Evolutionary conservation across 1,284 basidiomycete genomes (phyloP).

Genomic region (Ustilago lituana): DNA sequence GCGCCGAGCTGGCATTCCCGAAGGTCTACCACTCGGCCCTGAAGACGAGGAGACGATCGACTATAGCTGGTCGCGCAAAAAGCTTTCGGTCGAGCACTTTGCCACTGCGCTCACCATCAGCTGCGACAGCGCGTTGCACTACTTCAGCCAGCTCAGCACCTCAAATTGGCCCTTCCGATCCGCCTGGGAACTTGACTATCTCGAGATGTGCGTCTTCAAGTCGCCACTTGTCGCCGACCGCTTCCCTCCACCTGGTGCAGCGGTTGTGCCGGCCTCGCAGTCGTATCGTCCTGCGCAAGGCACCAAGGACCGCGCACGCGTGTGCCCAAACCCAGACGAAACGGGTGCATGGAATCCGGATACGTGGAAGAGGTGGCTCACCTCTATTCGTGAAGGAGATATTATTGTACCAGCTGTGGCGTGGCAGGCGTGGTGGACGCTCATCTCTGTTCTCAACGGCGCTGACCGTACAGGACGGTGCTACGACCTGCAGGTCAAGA

Average conservation of each 20-base stretch:
- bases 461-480: slow-evolving; percentile 57
- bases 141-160: slow-evolving; percentile 44
- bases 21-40: slow-evolving; percentile 50
- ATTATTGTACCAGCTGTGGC: slow-evolving; percentile 58
- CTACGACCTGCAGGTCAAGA: slow-evolving; percentile 63
- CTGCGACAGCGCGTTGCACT: slow-evolving; percentile 48
- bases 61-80: slow-evolving; percentile 60
- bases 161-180: slow-evolving; percentile 48
- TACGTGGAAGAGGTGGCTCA: slow-evolving; percentile 58
- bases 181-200: slow-evolving; percentile 65
- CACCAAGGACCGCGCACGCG: slow-evolving; percentile 31
- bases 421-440: slow-evolving; percentile 66
- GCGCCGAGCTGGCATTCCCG: slow-evolving; percentile 56
- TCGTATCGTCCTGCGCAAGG: slow-evolving; percentile 41
- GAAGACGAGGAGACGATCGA: slow-evolving; percentile 56
- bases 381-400: slow-evolving; percentile 48
- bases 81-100: slow-evolving; percentile 50
- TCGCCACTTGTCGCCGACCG: slow-evolving; percentile 51
- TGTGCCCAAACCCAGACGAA: slow-evolving; percentile 57
- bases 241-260: slow-evolving; percentile 58
- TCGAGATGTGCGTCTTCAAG: slow-evolving; percentile 63
- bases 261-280: slow-evolving; percentile 35
- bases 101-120: slow-evolving; percentile 52
- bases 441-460: slow-evolving; percentile 63
- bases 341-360: slow-evolving; percentile 49